Base-by-base conservation (phyloP, 768 basidiomycete species). In the Porphyrellus cyaneotinctus region DNA sequence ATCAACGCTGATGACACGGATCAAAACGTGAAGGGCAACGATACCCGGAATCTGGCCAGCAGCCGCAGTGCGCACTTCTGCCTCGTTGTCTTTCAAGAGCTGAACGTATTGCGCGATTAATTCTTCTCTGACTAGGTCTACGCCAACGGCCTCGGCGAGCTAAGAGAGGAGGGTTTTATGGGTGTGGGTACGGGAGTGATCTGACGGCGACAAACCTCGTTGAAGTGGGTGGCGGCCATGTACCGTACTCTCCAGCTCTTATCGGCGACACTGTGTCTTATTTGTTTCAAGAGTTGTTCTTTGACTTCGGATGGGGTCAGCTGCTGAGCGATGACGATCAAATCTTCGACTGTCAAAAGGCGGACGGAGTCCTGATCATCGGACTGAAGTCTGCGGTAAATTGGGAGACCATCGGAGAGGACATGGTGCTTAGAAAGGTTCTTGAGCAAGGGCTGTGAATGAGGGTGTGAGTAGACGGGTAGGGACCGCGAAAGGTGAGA, bases 311-410 rank as follows among this genome's bases (percentile, higher is more conserved):
- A 74, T 2, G 92, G 87, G 10, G 84, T 76, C 55, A 99, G 79
- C 57, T 87, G 84, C 65, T 88, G 78, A 28, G 92, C 91, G 66
- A 98, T 89, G 52, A 87, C 87, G 70, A 97, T 97, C 57, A 99
- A 78, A 67, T 94, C 93, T 65, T 97, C 91, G 46, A 98, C 91
- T 6, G 97, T 98, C 63, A 99, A 72, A 17, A 98, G 76, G 51
- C 97, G 84, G 49, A 99, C 97, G 22, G 95, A 97, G 70, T 99
- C 97, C 70, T 98, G 97, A 70, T 99, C 97, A 67, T 99, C 97
- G 6, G 84, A 79, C 61, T 97, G 88, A 51, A 99, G 86, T 72
- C 89, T 87, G 58, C 91, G 87, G 74, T 98, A 98, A 56, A 98
- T 82, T 46, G 92, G 87, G 20, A 99, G 76, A 49, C 91, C 87